Conservation (phyloP, 2,329 filamentous ascomycete genomes). For the Penicillium oxalicum region DNA sequence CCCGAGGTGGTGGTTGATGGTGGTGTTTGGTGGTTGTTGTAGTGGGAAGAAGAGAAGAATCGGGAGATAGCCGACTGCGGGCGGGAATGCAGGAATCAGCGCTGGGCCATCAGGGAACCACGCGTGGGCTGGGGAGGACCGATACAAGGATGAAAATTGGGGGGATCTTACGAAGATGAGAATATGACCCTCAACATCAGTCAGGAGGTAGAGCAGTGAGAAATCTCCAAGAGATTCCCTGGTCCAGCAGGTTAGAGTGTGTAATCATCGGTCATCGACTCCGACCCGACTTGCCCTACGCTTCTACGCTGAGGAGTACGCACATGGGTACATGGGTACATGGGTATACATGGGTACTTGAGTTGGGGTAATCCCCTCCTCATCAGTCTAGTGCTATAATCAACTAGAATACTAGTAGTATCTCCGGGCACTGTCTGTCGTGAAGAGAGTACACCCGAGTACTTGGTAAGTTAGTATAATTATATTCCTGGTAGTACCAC, state of each 20-base stretch:
- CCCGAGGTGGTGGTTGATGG: slow-evolving; percentile 3
- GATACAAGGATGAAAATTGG: background rate
- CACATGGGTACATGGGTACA: too few species aligned
- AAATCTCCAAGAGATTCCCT: background rate
- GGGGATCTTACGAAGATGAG: background rate
- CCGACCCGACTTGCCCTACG: background rate
- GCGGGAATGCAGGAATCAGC: slow-evolving; percentile 15
- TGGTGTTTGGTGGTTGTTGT: slow-evolving; percentile 5
- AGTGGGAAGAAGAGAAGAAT: slow-evolving; percentile 13
- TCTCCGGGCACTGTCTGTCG: too few species aligned
- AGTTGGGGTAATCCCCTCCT: too few species aligned
- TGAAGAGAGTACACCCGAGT: too few species aligned
- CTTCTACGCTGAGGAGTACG: background rate
- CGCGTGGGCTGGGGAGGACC: slow-evolving; percentile 10
- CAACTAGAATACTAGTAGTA: too few species aligned
- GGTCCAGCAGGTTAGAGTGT: background rate
- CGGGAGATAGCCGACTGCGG: slow-evolving; percentile 14
- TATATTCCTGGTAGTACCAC: too few species aligned
- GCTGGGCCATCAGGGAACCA: slow-evolving; percentile 18
- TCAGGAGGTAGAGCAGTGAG: background rate
- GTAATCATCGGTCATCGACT: slow-evolving; percentile 8
- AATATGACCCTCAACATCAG: background rate
- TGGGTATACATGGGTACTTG: too few species aligned
- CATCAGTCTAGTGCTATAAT: too few species aligned
- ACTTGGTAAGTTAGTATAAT: too few species aligned